Evolutionary conservation across 2,329 filamentous ascomycete species (phyloP).

Genomic region (Xylaria digitata): DNA sequence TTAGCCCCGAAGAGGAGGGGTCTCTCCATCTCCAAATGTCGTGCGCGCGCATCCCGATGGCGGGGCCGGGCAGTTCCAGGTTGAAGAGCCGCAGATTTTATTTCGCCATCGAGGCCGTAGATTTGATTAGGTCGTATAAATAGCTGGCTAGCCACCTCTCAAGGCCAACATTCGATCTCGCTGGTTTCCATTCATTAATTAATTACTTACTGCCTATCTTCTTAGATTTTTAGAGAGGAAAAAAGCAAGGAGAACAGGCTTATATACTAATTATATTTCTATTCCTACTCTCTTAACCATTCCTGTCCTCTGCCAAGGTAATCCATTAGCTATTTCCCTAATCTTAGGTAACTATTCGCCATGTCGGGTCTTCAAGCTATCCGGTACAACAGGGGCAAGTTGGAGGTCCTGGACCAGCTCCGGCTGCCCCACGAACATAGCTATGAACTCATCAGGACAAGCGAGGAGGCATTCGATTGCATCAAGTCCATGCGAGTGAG

Average conservation of each 20-base stretch:
- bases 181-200: no score
- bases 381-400: slow-evolving; percentile 76
- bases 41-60: slow-evolving; percentile 21
- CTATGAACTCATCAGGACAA: slow-evolving; percentile 77
- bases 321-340: no score
- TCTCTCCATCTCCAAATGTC: slow-evolving; percentile 5
- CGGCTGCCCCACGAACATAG: slow-evolving; percentile 82
- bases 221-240: no score
- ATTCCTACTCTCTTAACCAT: no score
- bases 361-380: slow-evolving; percentile 79
- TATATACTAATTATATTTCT: no score
- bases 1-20: no score
- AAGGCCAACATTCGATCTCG: no score
- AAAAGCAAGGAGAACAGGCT: no score
- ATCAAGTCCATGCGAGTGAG: slow-evolving; percentile 84
- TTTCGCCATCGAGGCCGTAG: background rate
- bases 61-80: slow-evolving; percentile 32
- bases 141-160: no score
- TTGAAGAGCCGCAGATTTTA: slow-evolving; percentile 26
- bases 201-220: no score
- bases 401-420: slow-evolving; percentile 86
- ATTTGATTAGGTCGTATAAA: no score
- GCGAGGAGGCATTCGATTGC: slow-evolving; percentile 82
- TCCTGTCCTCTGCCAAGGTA: background rate
- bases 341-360: background rate